Conservation (phyloP, 208 protist species). For the Wallacemonas rigidus region DNA sequence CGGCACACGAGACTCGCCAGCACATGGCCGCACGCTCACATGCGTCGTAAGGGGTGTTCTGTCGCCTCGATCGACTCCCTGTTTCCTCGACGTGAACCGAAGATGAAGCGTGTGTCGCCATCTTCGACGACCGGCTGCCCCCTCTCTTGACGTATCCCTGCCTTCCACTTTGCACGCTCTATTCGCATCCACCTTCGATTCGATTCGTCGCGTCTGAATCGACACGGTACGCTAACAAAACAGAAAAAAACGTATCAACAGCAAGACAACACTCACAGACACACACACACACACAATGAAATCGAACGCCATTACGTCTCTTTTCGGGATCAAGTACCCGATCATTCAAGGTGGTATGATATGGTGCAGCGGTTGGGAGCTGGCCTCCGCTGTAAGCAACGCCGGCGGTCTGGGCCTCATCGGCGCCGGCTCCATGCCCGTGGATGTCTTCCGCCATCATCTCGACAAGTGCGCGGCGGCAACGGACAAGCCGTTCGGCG, state of each 20-base stretch:
- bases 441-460: conserved; percentile 67
- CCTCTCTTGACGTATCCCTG: too few species aligned
- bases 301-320: conserved; percentile 43
- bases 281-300: conserved; percentile 27
- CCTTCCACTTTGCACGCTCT: too few species aligned
- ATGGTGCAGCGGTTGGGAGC: conserved; percentile 76
- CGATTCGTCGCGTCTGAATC: too few species aligned
- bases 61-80: too few species aligned
- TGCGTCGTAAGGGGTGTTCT: too few species aligned
- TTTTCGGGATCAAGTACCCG: conserved; percentile 76
- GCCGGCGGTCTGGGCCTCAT: conserved; percentile 87
- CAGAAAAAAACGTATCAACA: not conserved
- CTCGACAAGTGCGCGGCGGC: conserved; percentile 48
- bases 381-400: conserved; percentile 84
- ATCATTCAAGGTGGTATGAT: conserved; percentile 87
- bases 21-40: too few species aligned
- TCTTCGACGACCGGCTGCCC: too few species aligned
- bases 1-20: too few species aligned
- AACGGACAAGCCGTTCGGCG: conserved; percentile 75
- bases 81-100: too few species aligned
- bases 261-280: conserved; percentile 2
- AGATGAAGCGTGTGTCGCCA: too few species aligned
- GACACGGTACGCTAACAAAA: not conserved
- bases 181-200: too few species aligned
- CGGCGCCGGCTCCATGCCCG: conserved; percentile 71